Evolutionary conservation across 768 basidiomycete genomes (phyloP), one percentile per base, ranked within the genome.

Genomic region (Leccinellum luteum): DNA sequence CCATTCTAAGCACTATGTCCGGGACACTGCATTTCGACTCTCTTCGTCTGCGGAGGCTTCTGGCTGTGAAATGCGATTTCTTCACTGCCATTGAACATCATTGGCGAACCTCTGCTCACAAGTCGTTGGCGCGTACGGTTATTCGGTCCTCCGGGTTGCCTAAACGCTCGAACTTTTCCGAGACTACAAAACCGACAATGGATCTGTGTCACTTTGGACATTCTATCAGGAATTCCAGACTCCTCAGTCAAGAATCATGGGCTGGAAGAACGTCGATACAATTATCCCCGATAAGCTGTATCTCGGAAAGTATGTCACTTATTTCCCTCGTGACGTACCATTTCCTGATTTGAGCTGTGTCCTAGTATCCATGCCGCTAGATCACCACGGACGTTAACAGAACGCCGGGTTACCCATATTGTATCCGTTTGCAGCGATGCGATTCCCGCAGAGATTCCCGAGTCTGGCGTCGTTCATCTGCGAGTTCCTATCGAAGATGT

Each of bases 321-420:
- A 57, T 60, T 66, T 63, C 63, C 59, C 41, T 51, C 52, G 43
- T 64, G 62, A 49, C 56, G 56, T 66, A 61, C 60, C 60, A 45
- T 55, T 51, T 71, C 67, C 89, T 89, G 68, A 79, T 88, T 60
- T 73, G 77, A 52, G 45, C 51, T 45, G 28, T 59, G 60, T 56
- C 55, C 66, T 66, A 90, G 89, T 67, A 78, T 90, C 64, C 76
- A 80, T 64, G 86, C 89, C 51, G 89, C 89, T 30, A 80, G 80
- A 62, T 88, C 89, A 34, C 81, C 87, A 25, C 82, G 87, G 68
- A 82, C 85, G 54, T 77, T 90, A 71, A 79, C 83, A 51, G 88
- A 90, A 70, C 84, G 85, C 63, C 82, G 83, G 58, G 87, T 92
- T 59, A 89, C 88, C 6, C 90, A 92, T 72, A 84, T 92, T 51